Evolutionary conservation across 116 monocot genomes (phyloP).

Genomic region (Cymodocea nodosa): DNA sequence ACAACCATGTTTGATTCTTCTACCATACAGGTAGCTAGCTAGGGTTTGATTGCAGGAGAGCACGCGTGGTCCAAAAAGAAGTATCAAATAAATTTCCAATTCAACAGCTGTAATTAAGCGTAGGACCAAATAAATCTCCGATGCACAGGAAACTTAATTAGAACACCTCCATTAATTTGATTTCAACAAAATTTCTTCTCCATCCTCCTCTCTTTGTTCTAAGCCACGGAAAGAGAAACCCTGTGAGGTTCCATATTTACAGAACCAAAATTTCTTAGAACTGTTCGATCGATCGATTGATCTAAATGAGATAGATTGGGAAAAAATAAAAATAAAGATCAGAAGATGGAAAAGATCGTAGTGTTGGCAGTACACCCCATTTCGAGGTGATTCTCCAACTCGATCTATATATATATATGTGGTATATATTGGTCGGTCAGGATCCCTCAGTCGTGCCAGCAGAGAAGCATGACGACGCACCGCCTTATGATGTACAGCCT

Average conservation of each 20-base stretch:
- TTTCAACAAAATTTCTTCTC: neutral
- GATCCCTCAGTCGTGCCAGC: conserved; percentile 12
- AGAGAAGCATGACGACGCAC: conserved; percentile 17
- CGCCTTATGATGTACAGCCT: conserved; percentile 18
- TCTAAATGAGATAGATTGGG: neutral
- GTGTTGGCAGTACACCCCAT: neutral
- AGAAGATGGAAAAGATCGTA: neutral
- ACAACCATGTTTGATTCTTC: no score
- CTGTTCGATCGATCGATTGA: no score
- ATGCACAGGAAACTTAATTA: no score
- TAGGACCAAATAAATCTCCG: no score
- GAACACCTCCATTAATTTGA: neutral
- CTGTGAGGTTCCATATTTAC: conserved; percentile 1
- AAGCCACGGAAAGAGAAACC: neutral
- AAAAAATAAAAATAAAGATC: neutral
- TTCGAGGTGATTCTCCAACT: neutral
- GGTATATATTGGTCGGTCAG: no score
- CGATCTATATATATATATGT: no score
- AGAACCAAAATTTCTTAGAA: conserved; percentile 1
- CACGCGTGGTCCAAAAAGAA: no score
- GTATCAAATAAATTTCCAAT: no score
- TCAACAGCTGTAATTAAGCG: no score
- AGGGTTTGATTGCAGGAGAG: no score
- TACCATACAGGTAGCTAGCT: no score
- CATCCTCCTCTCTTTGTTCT: neutral